Evolutionary conservation across 1,284 basidiomycete genomes (phyloP).

Genomic region (Rhodofomes roseus): DNA sequence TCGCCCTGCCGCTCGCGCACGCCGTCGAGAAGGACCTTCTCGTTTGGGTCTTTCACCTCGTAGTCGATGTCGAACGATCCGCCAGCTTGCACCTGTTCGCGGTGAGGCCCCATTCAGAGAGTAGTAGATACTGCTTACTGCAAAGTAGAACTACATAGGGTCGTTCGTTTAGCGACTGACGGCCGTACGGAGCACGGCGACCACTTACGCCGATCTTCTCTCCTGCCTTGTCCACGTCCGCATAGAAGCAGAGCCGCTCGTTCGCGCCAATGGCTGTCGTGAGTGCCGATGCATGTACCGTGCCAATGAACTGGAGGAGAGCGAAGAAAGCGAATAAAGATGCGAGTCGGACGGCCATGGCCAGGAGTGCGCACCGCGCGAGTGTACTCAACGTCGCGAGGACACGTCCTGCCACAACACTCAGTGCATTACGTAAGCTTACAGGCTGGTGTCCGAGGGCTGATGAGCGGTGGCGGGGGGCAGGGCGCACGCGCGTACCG

Average conservation of each 20-base stretch:
- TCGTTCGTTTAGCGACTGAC: background rate
- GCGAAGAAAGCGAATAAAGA: slow-evolving; percentile 17
- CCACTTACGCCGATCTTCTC: slow-evolving; percentile 82
- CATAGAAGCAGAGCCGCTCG: slow-evolving; percentile 91
- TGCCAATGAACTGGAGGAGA: slow-evolving; percentile 19
- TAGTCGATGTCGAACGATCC: slow-evolving; percentile 98
- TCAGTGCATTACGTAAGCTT: background rate
- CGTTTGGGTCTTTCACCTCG: slow-evolving; percentile 86
- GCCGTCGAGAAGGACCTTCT: slow-evolving; percentile 85
- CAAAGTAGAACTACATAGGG: slow-evolving; percentile 49
- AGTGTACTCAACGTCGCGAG: background rate
- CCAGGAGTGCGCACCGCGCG: slow-evolving; percentile 11
- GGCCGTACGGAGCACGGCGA: slow-evolving; percentile 14
- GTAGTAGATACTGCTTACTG: slow-evolving; percentile 37
- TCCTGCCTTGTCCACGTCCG: slow-evolving; percentile 91
- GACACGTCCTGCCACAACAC: background rate
- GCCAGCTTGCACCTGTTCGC: slow-evolving; percentile 83
- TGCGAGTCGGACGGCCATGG: slow-evolving; percentile 22
- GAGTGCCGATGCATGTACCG: slow-evolving; percentile 60
- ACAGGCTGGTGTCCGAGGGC: too few species aligned
- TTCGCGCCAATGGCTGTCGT: slow-evolving; percentile 86
- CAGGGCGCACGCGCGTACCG: background rate
- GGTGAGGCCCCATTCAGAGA: too few species aligned
- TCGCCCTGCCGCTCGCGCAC: slow-evolving; percentile 91
- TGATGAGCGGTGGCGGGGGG: background rate